Percentiles rank a stretch among this genome's conserved stretches.
These are phyloP conservation scores for Ramaria rubella DNA, from an alignment of 768 basidiomycete species.

Conservation along the genomic window DNA sequence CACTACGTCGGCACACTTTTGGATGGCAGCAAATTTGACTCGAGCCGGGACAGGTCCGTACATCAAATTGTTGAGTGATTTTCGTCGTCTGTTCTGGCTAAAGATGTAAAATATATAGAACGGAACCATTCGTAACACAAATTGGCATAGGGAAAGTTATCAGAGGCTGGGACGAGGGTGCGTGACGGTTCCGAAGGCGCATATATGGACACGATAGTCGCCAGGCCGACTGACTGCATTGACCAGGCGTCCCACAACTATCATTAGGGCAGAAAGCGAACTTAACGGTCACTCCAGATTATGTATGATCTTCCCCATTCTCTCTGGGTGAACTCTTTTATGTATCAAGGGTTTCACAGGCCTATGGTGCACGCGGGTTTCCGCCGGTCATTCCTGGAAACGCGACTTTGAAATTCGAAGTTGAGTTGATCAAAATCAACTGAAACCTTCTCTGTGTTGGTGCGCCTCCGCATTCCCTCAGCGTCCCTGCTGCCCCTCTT, in stretches of 20 bases:
- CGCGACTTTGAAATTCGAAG: slow-evolving; percentile 71
- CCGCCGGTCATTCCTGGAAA: slow-evolving; percentile 75
- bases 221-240: slow-evolving; percentile 10
- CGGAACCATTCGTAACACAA: slow-evolving; percentile 53
- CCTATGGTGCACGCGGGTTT: slow-evolving; percentile 68
- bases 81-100: background rate
- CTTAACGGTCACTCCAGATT: slow-evolving; percentile 68
- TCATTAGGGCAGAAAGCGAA: slow-evolving; percentile 70
- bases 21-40: slow-evolving; percentile 66
- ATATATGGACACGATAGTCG: too few species aligned
- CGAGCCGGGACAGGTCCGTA: slow-evolving; percentile 65
- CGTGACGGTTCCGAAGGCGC: too few species aligned
- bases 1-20: slow-evolving; percentile 73
- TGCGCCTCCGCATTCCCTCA: too few species aligned
- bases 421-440: slow-evolving; percentile 73
- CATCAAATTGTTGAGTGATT: slow-evolving; percentile 11
- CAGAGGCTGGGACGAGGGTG: slow-evolving; percentile 88
- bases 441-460: slow-evolving; percentile 14
- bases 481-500: background rate
- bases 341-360: slow-evolving; percentile 34
- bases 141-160: slow-evolving; percentile 83
- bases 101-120: slow-evolving; percentile 34
- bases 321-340: slow-evolving; percentile 7
- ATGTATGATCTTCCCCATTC: slow-evolving; percentile 43
- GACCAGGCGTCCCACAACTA: slow-evolving; percentile 65